These are phyloP conservation scores for Priceomyces medius DNA, from an alignment of 805 yeast genomes.

Conservation along the genomic window DNA sequence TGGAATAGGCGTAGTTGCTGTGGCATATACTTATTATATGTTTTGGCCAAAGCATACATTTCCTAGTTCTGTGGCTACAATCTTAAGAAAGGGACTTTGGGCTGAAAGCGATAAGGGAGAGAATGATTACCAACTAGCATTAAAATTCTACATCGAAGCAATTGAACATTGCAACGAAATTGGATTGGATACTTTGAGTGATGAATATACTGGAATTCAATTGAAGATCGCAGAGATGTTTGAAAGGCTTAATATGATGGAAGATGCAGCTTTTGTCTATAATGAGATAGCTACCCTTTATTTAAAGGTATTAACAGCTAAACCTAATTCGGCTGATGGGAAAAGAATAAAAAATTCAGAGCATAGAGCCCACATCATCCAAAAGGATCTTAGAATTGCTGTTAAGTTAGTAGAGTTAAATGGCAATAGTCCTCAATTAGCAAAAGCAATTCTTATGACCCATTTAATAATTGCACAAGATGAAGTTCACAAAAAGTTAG, in stretches of 20 bases:
- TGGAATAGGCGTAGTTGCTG: slow-evolving; percentile 12
- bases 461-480: slow-evolving; percentile 67
- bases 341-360: slow-evolving; percentile 20
- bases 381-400: slow-evolving; percentile 68
- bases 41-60: slow-evolving; percentile 71
- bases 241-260: slow-evolving; percentile 60
- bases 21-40: slow-evolving; percentile 35
- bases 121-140: slow-evolving; percentile 64
- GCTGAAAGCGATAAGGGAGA: slow-evolving; percentile 74
- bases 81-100: slow-evolving; percentile 74
- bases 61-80: slow-evolving; percentile 67
- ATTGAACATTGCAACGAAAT: slow-evolving; percentile 58
- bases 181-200: slow-evolving; percentile 57
- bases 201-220: slow-evolving; percentile 89
- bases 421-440: slow-evolving; percentile 44
- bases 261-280: slow-evolving; percentile 67
- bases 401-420: slow-evolving; percentile 64
- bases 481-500: slow-evolving; percentile 51
- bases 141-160: slow-evolving; percentile 73
- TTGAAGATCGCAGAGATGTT: slow-evolving; percentile 85
- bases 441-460: slow-evolving; percentile 58
- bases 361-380: slow-evolving; percentile 58
- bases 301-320: slow-evolving; percentile 48
- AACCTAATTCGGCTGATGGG: slow-evolving; percentile 26
- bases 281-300: slow-evolving; percentile 63